phyloP scores from a whole-genome alignment of 441 rosid species.

The Euphorbia celastroides region DNA sequence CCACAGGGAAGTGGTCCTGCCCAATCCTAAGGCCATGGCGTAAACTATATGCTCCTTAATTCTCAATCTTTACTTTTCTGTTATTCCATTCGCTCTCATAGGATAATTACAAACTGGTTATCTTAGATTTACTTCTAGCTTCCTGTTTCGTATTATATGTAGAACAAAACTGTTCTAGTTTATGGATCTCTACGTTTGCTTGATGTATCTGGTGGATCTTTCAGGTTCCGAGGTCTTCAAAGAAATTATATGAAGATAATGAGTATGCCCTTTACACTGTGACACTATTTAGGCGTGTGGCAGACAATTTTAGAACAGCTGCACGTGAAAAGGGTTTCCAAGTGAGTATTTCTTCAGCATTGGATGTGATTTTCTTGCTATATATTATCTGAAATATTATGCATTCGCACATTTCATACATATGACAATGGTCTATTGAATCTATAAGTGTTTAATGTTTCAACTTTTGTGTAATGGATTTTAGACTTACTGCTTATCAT shows the following conservation, averaged over 20 bases:
- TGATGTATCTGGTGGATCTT: constrained; percentile 19
- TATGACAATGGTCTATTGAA: background rate
- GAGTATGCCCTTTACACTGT: constrained; percentile 96
- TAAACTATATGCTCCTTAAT: background rate
- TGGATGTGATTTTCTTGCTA: constrained; percentile 7
- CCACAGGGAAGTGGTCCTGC: background rate
- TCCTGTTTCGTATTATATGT: constrained; percentile 5
- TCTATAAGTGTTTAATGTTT: background rate
- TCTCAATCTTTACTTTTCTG: background rate
- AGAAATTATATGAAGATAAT: constrained; percentile 83
- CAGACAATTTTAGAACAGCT: constrained; percentile 73
- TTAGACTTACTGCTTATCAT: constrained; percentile 11
- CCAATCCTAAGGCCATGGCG: background rate
- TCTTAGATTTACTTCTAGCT: constrained; percentile 1
- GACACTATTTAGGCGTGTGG: constrained; percentile 75
- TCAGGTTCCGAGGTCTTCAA: constrained; percentile 96
- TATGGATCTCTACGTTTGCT: constrained; percentile 2
- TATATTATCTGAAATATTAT: constrained; percentile 3
- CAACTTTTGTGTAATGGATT: constrained; percentile 1
- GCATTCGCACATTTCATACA: background rate
- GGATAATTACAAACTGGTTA: constrained; percentile 10
- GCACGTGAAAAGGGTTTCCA: constrained; percentile 88
- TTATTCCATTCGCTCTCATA: background rate
- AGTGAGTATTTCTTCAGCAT: constrained; percentile 43
- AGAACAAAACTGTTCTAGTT: background rate